Base-by-base conservation (phyloP, 176 grass and related monocot species). In the Aegilops speltoides region DNA sequence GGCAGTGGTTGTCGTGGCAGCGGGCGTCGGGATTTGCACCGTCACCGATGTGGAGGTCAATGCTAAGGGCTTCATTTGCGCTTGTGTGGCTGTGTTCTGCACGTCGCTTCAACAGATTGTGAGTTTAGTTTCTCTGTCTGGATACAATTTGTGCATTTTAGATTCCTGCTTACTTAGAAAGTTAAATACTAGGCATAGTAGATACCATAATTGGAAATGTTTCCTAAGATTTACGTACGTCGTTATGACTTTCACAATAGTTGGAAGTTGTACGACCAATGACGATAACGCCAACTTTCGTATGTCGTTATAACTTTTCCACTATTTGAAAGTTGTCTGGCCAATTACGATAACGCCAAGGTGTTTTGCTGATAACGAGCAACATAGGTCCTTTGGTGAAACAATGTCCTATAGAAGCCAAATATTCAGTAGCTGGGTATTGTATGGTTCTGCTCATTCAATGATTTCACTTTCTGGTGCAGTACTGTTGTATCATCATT, bases 31-130 rank as follows among this genome's bases (percentile, higher is more conserved):
- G 68, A 88, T 98, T 90, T 98, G 96, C 86, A 95, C 96, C 0
- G 84, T 95, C 61, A 95, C 96, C 4, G 96, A 98, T 33, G 93
- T 95, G 22, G 93, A 98, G 84, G 91, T 98, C 77, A 98, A 95
- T 67, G 54, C 86, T n/a, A 98, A 94, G 88, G 95, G 96, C 8
- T 92, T 98, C 75, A 64, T 95, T 22, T 93, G 91, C 68, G 96
- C 96, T 2, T 95, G 91, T 20, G 93, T 98, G 1, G 96, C 96
- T 73, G 93, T 95, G 10, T 92, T 94, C 84, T 98, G 96, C 86
- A 95, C 96, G 12, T 98, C 93, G 25, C 89, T 98, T 68, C 96
- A 98, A 60, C 96, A 95, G 77, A 98, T 98, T 89, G 96, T 98
- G 83, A 90, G 93, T 50, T 82, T 36, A 20, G 68, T 79, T 61